Conservation (phyloP, 108 stramenopile species). For the Cyclostephanos invisitatus region DNA sequence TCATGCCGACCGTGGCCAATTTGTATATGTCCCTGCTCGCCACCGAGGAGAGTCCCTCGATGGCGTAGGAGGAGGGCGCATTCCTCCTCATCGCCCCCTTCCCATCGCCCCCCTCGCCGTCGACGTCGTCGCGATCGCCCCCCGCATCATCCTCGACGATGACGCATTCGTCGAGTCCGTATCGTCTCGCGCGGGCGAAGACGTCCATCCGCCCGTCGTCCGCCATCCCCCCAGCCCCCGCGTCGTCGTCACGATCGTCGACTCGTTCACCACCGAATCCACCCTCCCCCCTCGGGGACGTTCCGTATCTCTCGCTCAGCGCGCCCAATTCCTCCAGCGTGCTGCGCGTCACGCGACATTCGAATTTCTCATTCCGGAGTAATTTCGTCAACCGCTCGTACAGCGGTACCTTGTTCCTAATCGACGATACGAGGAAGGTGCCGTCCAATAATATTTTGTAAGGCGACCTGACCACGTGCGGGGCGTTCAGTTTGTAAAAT, state of each 20-base stretch:
- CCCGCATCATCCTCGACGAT: constrained; percentile 44
- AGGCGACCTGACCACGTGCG: constrained; percentile 60
- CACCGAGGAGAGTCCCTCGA: constrained; percentile 22
- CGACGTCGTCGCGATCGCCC: constrained; percentile 21
- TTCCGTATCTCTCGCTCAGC: constrained; percentile 18
- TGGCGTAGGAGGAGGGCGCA: too few species aligned
- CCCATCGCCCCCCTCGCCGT: background rate
- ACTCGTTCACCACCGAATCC: background rate
- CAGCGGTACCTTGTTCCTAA: constrained; percentile 65
- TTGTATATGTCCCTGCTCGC: constrained; percentile 45
- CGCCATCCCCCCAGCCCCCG: too few species aligned
- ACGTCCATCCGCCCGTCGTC: constrained; percentile 9
- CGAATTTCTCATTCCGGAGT: constrained; percentile 45
- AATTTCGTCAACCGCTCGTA: constrained; percentile 54
- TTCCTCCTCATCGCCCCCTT: too few species aligned
- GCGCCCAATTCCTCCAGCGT: constrained; percentile 52
- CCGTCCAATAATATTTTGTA: constrained; percentile 80
- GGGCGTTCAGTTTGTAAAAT: constrained; percentile 72
- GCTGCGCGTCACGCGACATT: constrained; percentile 48
- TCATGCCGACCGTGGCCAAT: constrained; percentile 35
- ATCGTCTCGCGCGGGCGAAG: constrained; percentile 51
- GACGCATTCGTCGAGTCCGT: constrained; percentile 60
- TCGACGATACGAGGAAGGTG: constrained; percentile 69
- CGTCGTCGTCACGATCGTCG: background rate
- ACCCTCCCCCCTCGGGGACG: background rate